Percentiles rank a stretch among this genome's conserved stretches.
Conservation (phyloP, 345 rosid species). For the Salix suchowensis region DNA sequence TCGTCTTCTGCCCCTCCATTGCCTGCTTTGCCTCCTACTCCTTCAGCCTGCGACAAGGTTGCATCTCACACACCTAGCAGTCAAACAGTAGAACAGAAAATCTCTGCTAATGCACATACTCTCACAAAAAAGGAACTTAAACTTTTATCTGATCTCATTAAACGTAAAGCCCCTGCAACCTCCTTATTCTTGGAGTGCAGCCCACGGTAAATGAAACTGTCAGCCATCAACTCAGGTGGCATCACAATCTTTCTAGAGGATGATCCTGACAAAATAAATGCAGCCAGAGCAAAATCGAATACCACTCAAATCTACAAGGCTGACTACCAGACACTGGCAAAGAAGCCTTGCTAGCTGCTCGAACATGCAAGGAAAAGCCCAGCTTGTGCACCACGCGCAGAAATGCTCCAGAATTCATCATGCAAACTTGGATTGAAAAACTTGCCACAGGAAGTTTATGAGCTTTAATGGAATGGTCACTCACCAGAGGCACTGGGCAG, state of each 20-base stretch:
- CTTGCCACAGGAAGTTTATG: constrained; percentile 52
- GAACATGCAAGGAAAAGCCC: constrained; percentile 58
- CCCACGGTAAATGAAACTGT: constrained; percentile 48
- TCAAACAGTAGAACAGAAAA: constrained; percentile 1
- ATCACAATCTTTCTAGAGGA: constrained; percentile 65
- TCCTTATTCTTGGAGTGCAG: constrained; percentile 70
- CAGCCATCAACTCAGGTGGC: constrained; percentile 61
- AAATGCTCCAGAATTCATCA: constrained; percentile 32
- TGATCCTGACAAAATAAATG: constrained; percentile 41
- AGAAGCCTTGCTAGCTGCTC: constrained; percentile 64
- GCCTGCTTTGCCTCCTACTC: constrained; percentile 21
- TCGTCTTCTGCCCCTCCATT: constrained; percentile 34
- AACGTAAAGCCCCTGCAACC: constrained; percentile 57
- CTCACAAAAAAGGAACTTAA: constrained; percentile 64
- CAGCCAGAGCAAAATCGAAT: constrained; percentile 31
- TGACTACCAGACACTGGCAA: constrained; percentile 46
- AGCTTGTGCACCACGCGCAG: constrained; percentile 41
- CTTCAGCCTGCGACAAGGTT: constrained; percentile 17
- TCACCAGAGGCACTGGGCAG: constrained; percentile 69
- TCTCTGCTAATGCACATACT: constrained; percentile 1
- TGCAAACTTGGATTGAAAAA: constrained; percentile 56
- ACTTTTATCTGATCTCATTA: constrained; percentile 45
- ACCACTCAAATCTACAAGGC: constrained; percentile 49
- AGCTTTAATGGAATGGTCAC: constrained; percentile 70
- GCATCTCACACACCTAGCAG: constrained; percentile 15